Evolutionary conservation across 371 early-diverging fungal species (phyloP).

Genomic region (Haplosporangium sp.): DNA sequence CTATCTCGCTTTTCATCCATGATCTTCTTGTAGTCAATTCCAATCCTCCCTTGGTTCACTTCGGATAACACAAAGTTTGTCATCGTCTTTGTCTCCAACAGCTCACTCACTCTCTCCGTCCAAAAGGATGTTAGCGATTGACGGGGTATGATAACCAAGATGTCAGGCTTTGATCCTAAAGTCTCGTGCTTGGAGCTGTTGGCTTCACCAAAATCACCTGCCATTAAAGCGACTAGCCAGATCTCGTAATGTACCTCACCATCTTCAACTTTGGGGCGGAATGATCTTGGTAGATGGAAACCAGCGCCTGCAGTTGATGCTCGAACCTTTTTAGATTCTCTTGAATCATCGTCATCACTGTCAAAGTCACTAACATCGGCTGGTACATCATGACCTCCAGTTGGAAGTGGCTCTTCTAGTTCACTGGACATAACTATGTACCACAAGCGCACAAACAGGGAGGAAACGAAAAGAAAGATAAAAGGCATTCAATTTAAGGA

Average conservation of each 20-base stretch:
- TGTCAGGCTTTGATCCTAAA: background rate
- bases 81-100: background rate
- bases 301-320: background rate
- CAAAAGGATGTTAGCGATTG: constrained; percentile 9
- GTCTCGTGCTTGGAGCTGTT: background rate
- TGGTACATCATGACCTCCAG: too few species aligned
- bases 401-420: too few species aligned
- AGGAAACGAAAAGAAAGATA: too few species aligned
- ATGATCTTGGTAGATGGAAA: constrained; percentile 8
- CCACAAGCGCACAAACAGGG: too few species aligned
- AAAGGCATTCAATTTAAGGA: too few species aligned
- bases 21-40: constrained; percentile 22
- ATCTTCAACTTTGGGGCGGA: constrained; percentile 13
- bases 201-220: background rate
- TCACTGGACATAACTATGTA: too few species aligned
- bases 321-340: background rate
- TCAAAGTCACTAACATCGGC: too few species aligned
- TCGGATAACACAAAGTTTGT: constrained; percentile 13
- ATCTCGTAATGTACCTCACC: constrained; percentile 28
- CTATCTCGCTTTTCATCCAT: constrained; percentile 15
- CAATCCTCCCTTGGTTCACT: constrained; percentile 12
- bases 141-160: background rate
- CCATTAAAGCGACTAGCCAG: constrained; percentile 30
- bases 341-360: too few species aligned
- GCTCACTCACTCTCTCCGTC: constrained; percentile 1